Base-by-base conservation (phyloP, 2,329 filamentous ascomycete genomes). In the Fusarium sp. region DNA sequence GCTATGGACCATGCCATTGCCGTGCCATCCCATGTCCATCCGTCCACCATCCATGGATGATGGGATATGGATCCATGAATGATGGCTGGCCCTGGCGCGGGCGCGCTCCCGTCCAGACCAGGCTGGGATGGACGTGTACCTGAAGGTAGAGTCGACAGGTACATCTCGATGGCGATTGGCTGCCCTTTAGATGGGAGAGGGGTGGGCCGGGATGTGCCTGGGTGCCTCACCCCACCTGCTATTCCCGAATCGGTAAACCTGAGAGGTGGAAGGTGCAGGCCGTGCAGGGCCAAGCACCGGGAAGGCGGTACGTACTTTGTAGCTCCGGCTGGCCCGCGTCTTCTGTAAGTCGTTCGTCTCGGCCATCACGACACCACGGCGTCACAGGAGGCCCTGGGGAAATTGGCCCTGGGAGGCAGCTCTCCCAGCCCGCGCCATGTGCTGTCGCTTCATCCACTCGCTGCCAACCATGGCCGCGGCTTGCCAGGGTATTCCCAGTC, bases 361-460 rank as follows among this genome's bases (percentile, higher is more conserved):
- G 30, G 35, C 74, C 66, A 77, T 77, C 73, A 76, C 70, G 69
- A 68, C 71, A 78, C 65, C 62, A 66, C 74, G 58, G 74, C 74
- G 77, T 79, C 77, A 77, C 68, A 77, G 69, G 65, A 78, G 76
- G 75, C 57, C 56, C 43, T 69, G 47, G 65, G 71, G 77, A 77
- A 79, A 72, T 79, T 79, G 78, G 69, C 64, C 73, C 71, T 58
- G 63, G 67, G 65, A 69, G 66, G 65, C 68, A 69, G 52, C 63
- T 75, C 69, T 71, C 67, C 67, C 67, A 65, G 64, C 67, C 75
- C 69, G 50, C 73, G 67, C 76, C 75, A 78, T 78, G 67, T 70
- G 60, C 63, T 72, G 45, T 38, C 27, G 59, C 60, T 71, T 72
- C 63, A 57, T 73, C 72, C 72, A 74, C 68, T 78, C 71, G 70